Base-by-base conservation (phyloP, 768 basidiomycete species). In the Mycena belliarum region DNA sequence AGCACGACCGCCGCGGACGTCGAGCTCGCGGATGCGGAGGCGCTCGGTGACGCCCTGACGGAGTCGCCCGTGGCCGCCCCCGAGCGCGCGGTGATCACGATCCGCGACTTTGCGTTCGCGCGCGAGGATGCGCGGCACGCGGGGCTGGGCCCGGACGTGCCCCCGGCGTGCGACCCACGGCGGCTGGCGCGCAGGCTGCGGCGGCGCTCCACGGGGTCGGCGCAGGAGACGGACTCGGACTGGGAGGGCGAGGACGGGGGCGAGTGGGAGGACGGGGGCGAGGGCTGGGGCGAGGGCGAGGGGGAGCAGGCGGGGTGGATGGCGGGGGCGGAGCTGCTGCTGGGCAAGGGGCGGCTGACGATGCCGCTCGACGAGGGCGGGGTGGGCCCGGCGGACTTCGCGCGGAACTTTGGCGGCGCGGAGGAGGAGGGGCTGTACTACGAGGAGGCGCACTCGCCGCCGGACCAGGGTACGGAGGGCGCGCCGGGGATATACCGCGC, bases 401-500 rank as follows among this genome's bases (percentile, higher is more conserved):
- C 61, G 44, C 45, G 61, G 6, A 63, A 63, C 29, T 63, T 66
- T 20, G 57, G 40, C 20, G 68, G 40, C 20, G 68, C 68, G 5
- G 65, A 70, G 0, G 72, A 69, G 1, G 65, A 60, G 41, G 63
- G 55, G 66, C 58, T 55, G 76, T 72, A 54, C 21, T 55, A 44
- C 60, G 50, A 49, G 58, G 41, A 47, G 18, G 48, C 14, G 24
- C 42, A 40, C 14, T 21, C 11, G 42, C 9, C 1, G 64, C 49
- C 44, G 64, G 47, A 29, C 2, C 15, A 54, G 40, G 77, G 91
- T 2, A 72, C 76, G 33, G 33, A 35, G 21, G n/a, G n/a, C n/a
- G n/a, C n/a, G n/a, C 88, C 91, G 0, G 92, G 92, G 0, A 57
- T 88, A 1, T 94, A 94, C 66, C 83, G 87, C 16, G 90, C 92